Conservation (phyloP, 2,329 filamentous ascomycete species). For the Leptodontidium sp. region DNA sequence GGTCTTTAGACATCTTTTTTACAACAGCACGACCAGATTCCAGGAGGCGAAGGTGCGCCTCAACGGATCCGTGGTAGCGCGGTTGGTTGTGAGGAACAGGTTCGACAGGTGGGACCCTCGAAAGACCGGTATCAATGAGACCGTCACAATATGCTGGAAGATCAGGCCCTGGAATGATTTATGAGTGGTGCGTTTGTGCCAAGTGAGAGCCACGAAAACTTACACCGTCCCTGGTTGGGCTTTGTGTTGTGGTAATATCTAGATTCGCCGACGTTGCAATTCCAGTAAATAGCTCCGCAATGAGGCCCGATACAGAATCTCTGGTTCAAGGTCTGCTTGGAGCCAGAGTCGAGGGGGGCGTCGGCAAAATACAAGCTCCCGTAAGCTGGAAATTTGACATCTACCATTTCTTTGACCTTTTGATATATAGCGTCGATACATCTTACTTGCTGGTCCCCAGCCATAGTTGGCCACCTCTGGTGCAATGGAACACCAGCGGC, state of each 20-base stretch:
- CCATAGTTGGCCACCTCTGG: conserved; percentile 47
- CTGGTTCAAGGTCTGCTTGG: conserved; percentile 28
- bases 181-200: conserved; percentile 18
- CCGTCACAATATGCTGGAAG: conserved; percentile 48
- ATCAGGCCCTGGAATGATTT: conserved; percentile 45
- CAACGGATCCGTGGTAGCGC: conserved; percentile 48
- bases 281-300: conserved; percentile 43
- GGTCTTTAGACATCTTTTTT: conserved; percentile 43
- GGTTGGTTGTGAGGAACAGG: conserved; percentile 15
- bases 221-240: conserved; percentile 52
- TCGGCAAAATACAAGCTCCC: conserved; percentile 47
- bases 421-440: conserved; percentile 33
- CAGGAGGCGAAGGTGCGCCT: conserved; percentile 48
- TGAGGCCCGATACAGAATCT: conserved; percentile 47
- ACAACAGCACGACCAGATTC: conserved; percentile 44
- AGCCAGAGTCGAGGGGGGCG: conserved; percentile 21
- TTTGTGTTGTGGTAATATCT: conserved; percentile 16
- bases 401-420: conserved; percentile 33
- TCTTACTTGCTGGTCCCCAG: conserved; percentile 41
- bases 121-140: conserved; percentile 51
- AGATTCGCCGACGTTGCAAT: conserved; percentile 44
- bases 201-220: conserved; percentile 36
- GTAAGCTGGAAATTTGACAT: conserved; percentile 48
- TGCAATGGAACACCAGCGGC: conserved; percentile 47
- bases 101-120: conserved; percentile 45